These are phyloP conservation scores for Schwanniomyces vanrijiae DNA, from an alignment of 805 yeast genomes.

Conservation along the genomic window DNA sequence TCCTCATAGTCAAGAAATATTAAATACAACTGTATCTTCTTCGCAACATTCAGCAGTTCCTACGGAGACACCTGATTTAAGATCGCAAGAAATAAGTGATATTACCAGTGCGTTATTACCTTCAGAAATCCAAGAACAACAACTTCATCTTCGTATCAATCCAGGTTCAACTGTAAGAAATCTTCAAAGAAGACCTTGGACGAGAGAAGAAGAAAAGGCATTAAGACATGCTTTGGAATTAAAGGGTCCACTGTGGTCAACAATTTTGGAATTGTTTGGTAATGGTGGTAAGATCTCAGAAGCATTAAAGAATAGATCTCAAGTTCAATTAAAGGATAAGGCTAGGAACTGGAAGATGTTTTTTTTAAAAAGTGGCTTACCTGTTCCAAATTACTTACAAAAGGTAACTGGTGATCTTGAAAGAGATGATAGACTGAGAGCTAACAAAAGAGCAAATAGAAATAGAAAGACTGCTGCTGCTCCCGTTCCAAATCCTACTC, in stretches of 20 bases:
- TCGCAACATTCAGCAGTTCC: background rate
- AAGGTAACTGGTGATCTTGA: slow-evolving; percentile 88
- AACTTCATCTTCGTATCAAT: slow-evolving; percentile 38
- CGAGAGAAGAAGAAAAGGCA: slow-evolving; percentile 84
- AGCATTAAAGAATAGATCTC: slow-evolving; percentile 80
- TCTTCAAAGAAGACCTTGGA: slow-evolving; percentile 70
- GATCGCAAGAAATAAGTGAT: slow-evolving; percentile 22
- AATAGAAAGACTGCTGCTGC: slow-evolving; percentile 39
- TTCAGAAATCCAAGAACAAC: slow-evolving; percentile 44
- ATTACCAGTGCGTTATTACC: slow-evolving; percentile 37
- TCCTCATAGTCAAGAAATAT: slow-evolving; percentile 22
- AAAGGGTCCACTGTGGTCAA: slow-evolving; percentile 93
- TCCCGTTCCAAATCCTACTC: slow-evolving; percentile 29
- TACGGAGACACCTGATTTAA: slow-evolving; percentile 5
- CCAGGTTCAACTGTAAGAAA: slow-evolving; percentile 27
- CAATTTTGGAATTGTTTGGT: slow-evolving; percentile 86
- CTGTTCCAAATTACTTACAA: slow-evolving; percentile 75
- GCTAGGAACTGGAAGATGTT: slow-evolving; percentile 95
- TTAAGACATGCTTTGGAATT: slow-evolving; percentile 74
- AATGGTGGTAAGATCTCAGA: slow-evolving; percentile 90
- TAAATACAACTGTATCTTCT: slow-evolving; percentile 7
- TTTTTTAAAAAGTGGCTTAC: slow-evolving; percentile 70
- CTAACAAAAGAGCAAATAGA: slow-evolving; percentile 26
- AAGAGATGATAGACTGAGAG: slow-evolving; percentile 45
- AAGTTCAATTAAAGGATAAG: slow-evolving; percentile 92